Conservation (phyloP, 108 stramenopile genomes). For the Cyclotella sp. region DNA sequence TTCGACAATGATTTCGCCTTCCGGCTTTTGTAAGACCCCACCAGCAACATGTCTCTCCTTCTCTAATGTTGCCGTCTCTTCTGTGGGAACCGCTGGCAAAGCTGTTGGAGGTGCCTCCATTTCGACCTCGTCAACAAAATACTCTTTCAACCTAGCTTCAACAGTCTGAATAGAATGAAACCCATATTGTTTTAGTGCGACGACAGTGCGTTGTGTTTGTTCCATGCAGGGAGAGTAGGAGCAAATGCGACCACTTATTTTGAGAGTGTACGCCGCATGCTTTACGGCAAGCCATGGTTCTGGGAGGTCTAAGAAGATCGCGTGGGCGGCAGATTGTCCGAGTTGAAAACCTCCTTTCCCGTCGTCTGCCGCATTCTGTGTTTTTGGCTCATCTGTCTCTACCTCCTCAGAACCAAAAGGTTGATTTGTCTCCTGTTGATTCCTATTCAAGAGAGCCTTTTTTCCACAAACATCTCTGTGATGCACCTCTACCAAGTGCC, state of each 20-base stretch:
- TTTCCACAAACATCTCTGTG: conserved; percentile 91
- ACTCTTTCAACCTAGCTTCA: conserved; percentile 86
- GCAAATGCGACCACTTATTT: conserved; percentile 77
- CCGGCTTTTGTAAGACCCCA: conserved; percentile 30
- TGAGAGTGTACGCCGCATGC: conserved; percentile 78
- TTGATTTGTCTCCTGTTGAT: conserved; percentile 3
- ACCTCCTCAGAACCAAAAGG: conserved; percentile 7
- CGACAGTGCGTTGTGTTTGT: conserved; percentile 84
- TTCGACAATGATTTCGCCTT: conserved; percentile 13
- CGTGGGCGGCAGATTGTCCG: conserved; percentile 78
- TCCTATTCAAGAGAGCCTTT: conserved; percentile 3
- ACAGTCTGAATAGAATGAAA: conserved; percentile 88
- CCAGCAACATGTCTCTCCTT: conserved; percentile 30
- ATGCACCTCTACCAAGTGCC: conserved; percentile 76
- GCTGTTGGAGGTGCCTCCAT: conserved; percentile 59
- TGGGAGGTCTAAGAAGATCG: conserved; percentile 93
- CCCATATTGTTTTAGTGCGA: conserved; percentile 64
- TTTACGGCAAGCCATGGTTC: conserved; percentile 94
- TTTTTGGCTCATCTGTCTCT: conserved; percentile 2
- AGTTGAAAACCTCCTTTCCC: conserved; percentile 75
- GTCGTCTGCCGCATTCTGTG: conserved; percentile 17
- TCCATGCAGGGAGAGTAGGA: conserved; percentile 96
- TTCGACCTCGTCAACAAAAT: conserved; percentile 79
- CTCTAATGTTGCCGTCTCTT: conserved; percentile 33
- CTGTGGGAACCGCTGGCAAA: conserved; percentile 49